Base-by-base conservation (phyloP, 116 monocot genomes). In the Zostera marina region DNA sequence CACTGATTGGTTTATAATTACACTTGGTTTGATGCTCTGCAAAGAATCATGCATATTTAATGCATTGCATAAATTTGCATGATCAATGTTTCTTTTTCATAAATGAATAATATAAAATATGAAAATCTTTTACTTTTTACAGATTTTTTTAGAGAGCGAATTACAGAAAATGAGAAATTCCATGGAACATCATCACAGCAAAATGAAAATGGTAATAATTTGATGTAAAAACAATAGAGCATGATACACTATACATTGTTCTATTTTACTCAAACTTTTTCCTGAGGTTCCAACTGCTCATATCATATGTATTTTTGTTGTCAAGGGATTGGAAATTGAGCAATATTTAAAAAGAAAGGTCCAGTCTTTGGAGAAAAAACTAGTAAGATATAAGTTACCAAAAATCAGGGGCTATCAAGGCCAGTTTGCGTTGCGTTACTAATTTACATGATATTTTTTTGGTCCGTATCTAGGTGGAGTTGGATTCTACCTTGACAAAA, bases 291-390 rank as follows among this genome's bases (percentile, higher is more conserved):
- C 38, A 25, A 22, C 11, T 6, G 6, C 25, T 13, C 22, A 12
- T 54, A 25, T 38, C 8, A 13, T 38, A 39, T 56, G 8, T 56
- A 32, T 56, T 13, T 78, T 76, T 63, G 42, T 19, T 59, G 9
- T 56, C 40, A 56, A 94, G 94, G 94, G 94, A 2, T 67, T 94
- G 66, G 77, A 88, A 57, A 87, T 94, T 58, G 94, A 94, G 66
- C 75, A 73, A n/a, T 85, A 94, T 79, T 62, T 88, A 52, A 81
- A 79, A 77, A 82, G 53, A 66, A 88, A 73, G 56, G 67, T 77
- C 26, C 71, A 53, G n/a, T 47, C 51, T 52, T 48, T 80, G 52
- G 84, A 94, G 65, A 85, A 72, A 63, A 79, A 72, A 63, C 77
- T 75, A 59, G 94, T 88, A 76, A 45, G 80, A 11, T 45, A 49